Conservation (phyloP, 1,139 yeast species). For the Lodderomyces margitis region DNA sequence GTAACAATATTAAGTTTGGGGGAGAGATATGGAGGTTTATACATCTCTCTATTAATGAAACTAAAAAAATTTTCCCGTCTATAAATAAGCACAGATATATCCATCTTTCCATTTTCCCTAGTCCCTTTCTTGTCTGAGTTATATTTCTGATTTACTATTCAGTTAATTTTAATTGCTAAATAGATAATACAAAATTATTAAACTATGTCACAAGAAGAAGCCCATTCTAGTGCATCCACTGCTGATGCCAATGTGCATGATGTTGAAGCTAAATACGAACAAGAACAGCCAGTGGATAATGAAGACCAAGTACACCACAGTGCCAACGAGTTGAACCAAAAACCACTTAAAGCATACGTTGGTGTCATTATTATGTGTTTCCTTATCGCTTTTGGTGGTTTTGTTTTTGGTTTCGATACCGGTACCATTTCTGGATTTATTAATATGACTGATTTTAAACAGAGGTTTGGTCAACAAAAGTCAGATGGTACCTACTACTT, state of each 20-base stretch:
- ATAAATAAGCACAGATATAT: not conserved
- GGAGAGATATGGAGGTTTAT: not conserved
- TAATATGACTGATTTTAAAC: slow-evolving; percentile 52
- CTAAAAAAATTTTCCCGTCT: not conserved
- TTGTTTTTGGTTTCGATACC: slow-evolving; percentile 72
- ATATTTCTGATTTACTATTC: not conserved
- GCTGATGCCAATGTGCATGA: slow-evolving; percentile 77
- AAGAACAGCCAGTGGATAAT: slow-evolving; percentile 5
- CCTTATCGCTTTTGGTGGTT: slow-evolving; percentile 60
- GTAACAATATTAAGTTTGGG: not conserved
- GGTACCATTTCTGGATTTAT: slow-evolving; percentile 72
- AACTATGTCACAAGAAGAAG: slow-evolving; percentile 11
- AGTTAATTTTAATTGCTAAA: not conserved
- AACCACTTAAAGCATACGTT: slow-evolving; percentile 10
- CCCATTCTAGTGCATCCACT: slow-evolving; percentile 12
- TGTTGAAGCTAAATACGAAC: slow-evolving; percentile 63
- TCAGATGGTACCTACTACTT: slow-evolving; percentile 31
- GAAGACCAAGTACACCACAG: slow-evolving; percentile 4
- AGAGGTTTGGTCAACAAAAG: slow-evolving; percentile 44
- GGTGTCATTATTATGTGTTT: slow-evolving; percentile 25
- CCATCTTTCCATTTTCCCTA: not conserved
- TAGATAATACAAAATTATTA: no score
- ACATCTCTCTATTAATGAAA: not conserved
- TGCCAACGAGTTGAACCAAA: slow-evolving; percentile 7
- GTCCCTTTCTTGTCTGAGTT: not conserved